A percentile compares a stretch with the other conserved stretches of the same genome.
phyloP scores from a whole-genome alignment of 192 early-diverging fungal genomes.

The Coemansia sp. region DNA sequence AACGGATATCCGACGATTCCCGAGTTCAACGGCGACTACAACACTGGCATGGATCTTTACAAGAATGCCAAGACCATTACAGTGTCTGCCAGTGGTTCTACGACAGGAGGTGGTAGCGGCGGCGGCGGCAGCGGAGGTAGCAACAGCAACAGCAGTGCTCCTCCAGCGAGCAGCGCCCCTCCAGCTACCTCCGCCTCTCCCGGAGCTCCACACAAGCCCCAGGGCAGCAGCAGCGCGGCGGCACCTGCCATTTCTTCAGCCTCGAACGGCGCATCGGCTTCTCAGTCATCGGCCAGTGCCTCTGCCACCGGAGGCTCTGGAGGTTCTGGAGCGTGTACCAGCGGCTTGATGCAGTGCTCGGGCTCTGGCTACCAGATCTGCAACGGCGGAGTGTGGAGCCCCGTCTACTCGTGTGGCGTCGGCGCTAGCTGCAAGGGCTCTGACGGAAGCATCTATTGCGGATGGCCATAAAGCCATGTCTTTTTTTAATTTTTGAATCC shows the following conservation, averaged over 20 bases:
- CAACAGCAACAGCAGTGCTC: not conserved
- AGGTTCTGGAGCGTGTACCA: constrained; percentile 8
- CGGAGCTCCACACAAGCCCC: not conserved
- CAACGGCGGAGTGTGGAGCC: constrained; percentile 26
- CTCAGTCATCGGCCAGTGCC: constrained; percentile 3
- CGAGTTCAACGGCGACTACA: constrained; percentile 52
- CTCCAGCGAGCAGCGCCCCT: not conserved
- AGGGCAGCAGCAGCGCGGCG: not conserved
- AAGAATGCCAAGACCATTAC: constrained; percentile 26
- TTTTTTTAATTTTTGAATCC: not conserved
- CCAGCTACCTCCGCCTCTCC: not conserved
- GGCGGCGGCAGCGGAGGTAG: not conserved
- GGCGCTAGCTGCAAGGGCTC: constrained; percentile 33
- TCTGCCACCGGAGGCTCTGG: constrained; percentile 17
- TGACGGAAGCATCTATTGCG: constrained; percentile 34
- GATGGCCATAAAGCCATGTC: constrained; percentile 13
- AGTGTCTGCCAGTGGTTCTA: constrained; percentile 25
- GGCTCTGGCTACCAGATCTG: constrained; percentile 37
- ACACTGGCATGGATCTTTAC: constrained; percentile 39
- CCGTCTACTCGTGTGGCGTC: constrained; percentile 28
- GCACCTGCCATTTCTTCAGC: not conserved
- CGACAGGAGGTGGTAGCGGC: too few relatives aligned
- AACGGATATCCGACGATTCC: constrained; percentile 54
- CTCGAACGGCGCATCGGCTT: not conserved
- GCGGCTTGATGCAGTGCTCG: constrained; percentile 33